Evolutionary conservation across 2,329 filamentous ascomycete species (phyloP), one percentile per base, ranked within the genome.

Genomic region (Metarhizium sp.): DNA sequence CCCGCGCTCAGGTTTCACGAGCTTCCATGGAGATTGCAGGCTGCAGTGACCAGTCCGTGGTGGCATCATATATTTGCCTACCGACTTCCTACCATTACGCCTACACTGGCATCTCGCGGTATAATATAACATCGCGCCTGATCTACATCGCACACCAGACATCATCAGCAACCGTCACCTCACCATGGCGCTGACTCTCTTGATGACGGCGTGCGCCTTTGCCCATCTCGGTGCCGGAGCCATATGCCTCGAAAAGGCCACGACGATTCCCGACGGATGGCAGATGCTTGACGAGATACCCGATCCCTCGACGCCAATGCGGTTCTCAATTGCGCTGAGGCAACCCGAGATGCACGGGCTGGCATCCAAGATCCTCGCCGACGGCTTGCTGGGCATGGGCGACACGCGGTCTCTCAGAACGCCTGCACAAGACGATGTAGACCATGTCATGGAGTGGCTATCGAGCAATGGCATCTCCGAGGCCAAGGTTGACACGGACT

Each of bases 381-480:
- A 36, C 40, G 36, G 49, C 16, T 68, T 73, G 55, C 63, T 78
- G 8, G 69, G 68, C 1, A 59, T 62, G 7, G 63, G 67, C 4
- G 68, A 78, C 36, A 65, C 74, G 3, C 60, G 63, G 0, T 57
- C 61, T 5, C 70, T 75, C 51, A 69, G 73, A 45, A 59, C 63
- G 8, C 71, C 75, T 0, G 63, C 66, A 8, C 54, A 63, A 2
- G 57, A 64, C 2, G 67, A 72, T 6, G 65, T 73, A 8, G 55
- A 68, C 10, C 58, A 62, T 0, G 74, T 80, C 4, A 56, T 70
- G 6, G 55, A 58, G 7, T 80, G 77, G 78, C 66, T 80, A 2
- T 62, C 61, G 32, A 62, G 67, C 2, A 68, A 69, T 45, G 71
- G 69, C 5, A 66, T 79, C 29, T 58, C 59, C 5, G 61, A 70